phyloP scores from a whole-genome alignment of 23 red algal genomes.

The Gracilaria domingensis region DNA sequence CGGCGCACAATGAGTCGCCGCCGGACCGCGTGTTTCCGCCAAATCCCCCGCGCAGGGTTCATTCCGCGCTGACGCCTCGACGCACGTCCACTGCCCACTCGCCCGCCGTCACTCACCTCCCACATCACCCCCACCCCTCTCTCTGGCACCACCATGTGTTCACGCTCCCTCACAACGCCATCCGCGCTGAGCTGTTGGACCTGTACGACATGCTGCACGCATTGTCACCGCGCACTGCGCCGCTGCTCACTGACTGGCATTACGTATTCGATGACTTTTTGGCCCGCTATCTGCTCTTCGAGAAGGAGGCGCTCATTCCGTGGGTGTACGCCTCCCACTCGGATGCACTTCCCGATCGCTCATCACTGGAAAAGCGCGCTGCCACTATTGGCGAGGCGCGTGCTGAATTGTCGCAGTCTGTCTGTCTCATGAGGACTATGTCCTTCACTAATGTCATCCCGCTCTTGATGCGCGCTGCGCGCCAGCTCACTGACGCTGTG shows the following conservation, averaged over 20 bases:
- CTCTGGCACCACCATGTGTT: slow-evolving; percentile 66
- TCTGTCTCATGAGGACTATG: slow-evolving; percentile 45
- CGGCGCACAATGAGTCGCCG: neutral
- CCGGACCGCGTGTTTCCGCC: slow-evolving; percentile 28
- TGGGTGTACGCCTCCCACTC: slow-evolving; percentile 49
- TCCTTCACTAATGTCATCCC: slow-evolving; percentile 51
- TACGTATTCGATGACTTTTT: slow-evolving; percentile 50
- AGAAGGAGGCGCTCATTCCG: slow-evolving; percentile 61
- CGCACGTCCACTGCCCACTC: slow-evolving; percentile 16
- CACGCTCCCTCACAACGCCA: slow-evolving; percentile 80
- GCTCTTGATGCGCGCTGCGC: slow-evolving; percentile 41
- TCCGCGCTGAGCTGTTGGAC: slow-evolving; percentile 70
- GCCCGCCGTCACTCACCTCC: slow-evolving; percentile 6
- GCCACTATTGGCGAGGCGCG: slow-evolving; percentile 24
- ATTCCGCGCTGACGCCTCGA: slow-evolving; percentile 39
- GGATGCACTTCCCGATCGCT: slow-evolving; percentile 17
- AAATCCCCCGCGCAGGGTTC: slow-evolving; percentile 35
- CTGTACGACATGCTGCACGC: slow-evolving; percentile 55
- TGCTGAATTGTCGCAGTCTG: slow-evolving; percentile 37
- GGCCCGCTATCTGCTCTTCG: slow-evolving; percentile 44
- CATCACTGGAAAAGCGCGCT: slow-evolving; percentile 29
- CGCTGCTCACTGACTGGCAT: slow-evolving; percentile 62
- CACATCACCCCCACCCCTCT: slow-evolving; percentile 42
- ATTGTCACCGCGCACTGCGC: slow-evolving; percentile 22
- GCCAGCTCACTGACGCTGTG: slow-evolving; percentile 32